Percentiles rank a stretch among this genome's conserved stretches.
phyloP scores from a whole-genome alignment of 176 grass and related monocot genomes.

The Avena insularis region DNA sequence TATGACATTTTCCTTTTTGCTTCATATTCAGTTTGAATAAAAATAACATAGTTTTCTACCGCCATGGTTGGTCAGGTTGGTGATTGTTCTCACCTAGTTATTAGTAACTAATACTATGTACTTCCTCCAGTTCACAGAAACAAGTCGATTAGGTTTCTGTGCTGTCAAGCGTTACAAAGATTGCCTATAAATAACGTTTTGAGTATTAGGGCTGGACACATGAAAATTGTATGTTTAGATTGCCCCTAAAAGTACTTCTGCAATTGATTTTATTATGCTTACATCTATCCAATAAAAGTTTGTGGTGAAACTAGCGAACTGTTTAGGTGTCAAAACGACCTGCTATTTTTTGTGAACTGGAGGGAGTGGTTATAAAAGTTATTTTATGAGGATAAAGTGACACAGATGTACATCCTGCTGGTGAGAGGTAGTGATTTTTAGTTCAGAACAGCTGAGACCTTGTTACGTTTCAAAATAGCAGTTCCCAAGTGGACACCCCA shows the following conservation, averaged over 20 bases:
- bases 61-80: not conserved
- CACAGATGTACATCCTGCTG: not conserved
- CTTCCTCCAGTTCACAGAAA: not conserved
- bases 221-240: not conserved
- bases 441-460: not conserved
- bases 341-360: not conserved
- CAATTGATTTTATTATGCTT: not conserved
- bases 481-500: not conserved
- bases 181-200: not conserved
- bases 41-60: not conserved
- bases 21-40: slow-evolving; percentile 18
- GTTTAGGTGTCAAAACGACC: slow-evolving; percentile 6
- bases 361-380: slow-evolving; percentile 11
- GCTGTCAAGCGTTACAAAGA: not conserved
- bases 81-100: not conserved
- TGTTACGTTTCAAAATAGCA: not conserved
- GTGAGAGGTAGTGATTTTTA: not conserved
- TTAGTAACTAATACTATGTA: not conserved
- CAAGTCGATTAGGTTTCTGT: not conserved
- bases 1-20: slow-evolving; percentile 5
- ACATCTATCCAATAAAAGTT: slow-evolving; percentile 7
- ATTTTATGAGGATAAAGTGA: not conserved
- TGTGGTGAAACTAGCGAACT: not conserved
- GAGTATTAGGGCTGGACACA: not conserved
- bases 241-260: not conserved